These are phyloP conservation scores for Annulohypoxylon nitens DNA, from an alignment of 495 filamentous ascomycete genomes.

Conservation along the genomic window DNA sequence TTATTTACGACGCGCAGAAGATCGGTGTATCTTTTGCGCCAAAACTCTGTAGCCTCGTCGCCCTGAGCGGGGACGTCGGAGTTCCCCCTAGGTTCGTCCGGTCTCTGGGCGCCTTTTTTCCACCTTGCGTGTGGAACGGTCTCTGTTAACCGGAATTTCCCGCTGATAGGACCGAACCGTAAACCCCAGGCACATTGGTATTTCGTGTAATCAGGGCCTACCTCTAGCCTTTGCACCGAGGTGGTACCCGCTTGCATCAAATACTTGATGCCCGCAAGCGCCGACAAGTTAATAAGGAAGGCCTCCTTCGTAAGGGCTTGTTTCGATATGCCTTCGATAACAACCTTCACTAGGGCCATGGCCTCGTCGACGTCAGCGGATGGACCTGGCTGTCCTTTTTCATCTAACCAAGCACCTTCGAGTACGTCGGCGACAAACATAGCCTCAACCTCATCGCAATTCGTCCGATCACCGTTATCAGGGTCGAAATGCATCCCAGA, in stretches of 20 bases:
- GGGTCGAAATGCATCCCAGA: conserved; percentile 43
- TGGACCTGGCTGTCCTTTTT: conserved; percentile 50
- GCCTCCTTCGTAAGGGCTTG: conserved; percentile 59
- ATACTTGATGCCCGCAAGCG: conserved; percentile 61
- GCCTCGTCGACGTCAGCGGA: conserved; percentile 62
- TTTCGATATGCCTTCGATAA: conserved; percentile 60
- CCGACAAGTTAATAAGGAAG: conserved; percentile 67
- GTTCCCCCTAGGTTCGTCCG: conserved; percentile 1
- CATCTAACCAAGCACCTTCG: conserved; percentile 59
- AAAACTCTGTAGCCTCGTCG: conserved; percentile 53
- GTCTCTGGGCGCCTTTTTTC: conserved; percentile 48
- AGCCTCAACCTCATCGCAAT: conserved; percentile 61
- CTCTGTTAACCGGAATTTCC: conserved; percentile 62
- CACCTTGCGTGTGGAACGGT: conserved; percentile 57
- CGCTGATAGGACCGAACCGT: conserved; percentile 58
- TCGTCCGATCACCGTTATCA: conserved; percentile 57
- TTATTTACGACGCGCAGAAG: conserved; percentile 49
- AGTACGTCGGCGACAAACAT: conserved; percentile 61
- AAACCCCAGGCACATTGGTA: conserved; percentile 64
- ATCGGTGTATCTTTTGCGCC: conserved; percentile 56
- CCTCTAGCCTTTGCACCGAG: conserved; percentile 56
- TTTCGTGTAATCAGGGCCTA: conserved; percentile 52
- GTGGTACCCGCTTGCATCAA: conserved; percentile 56
- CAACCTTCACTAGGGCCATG: conserved; percentile 57
- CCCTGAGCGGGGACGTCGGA: conserved; percentile 46